Base-by-base conservation (phyloP, 2,329 filamentous ascomycete species). In the Pseudopithomyces maydicus region DNA sequence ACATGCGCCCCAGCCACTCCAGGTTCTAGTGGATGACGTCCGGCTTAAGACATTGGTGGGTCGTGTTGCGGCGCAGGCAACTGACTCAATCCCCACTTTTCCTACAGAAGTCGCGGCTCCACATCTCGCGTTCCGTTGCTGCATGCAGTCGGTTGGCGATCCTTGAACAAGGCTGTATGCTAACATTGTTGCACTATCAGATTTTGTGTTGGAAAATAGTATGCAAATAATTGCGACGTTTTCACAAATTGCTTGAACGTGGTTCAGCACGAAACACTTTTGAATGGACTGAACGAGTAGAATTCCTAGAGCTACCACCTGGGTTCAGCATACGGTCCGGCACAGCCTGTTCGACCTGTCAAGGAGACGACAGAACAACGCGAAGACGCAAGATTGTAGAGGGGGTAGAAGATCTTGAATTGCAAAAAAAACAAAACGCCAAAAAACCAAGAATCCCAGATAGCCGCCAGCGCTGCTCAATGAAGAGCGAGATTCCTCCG, bases 171-270 rank as follows among this genome's bases (percentile, higher is more conserved):
- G 33, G 42, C 17, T 26, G 6, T 20, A 45, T 3, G 45, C 54
- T 58, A 49, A 55, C 48, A 17, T 23, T 52, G 11, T 22, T 42
- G 14, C n/a, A 42, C 15, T 48, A 35, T 47, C 54, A 69, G 66
- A 32, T 69, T 69, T 49, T 69, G 66, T 23, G 66, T 69, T 29
- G 66, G 66, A 15, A 69, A 69, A 55, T 68, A 50, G 33, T 14
- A 26, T n/a, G 23, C 26, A 7, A n/a, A 39, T 6, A 2, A 29
- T 39, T 10, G 12, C 14, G 6, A 2, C 11, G 11, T 39, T 32
- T 15, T 6, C 7, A 12, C 29, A 6, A 11, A 20, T 2, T 14
- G 22, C 6, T 39, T 14, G 22, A 22, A 8, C 6, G 22, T 5
- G 17, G 32, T 8, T 23, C 20, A 32, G 11, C 5, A 17, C 20